Base-by-base conservation (phyloP, 2,329 filamentous ascomycete species). In the Cylindrodendrum hubeiense region DNA sequence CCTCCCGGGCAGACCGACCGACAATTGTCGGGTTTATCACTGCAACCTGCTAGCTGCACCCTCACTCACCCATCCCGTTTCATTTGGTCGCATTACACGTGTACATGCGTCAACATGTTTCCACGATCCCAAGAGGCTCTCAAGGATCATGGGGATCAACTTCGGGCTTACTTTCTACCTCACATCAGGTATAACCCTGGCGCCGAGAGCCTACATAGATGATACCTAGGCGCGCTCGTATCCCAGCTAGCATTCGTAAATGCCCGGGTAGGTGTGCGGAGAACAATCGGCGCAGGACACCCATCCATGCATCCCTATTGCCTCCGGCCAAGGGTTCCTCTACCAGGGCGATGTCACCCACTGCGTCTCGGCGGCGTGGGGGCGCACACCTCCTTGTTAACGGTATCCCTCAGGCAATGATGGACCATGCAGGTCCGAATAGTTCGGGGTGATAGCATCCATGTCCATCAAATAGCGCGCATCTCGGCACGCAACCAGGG, bases 361-460 rank as follows among this genome's bases (percentile, higher is more conserved):
- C 69, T 56, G 55, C 71, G 69, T 73, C 71, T 73, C 61, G 70
- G 69, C 65, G 54, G 57, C 71, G 71, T 73, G 71, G 71, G 71
- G 71, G 71, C 56, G 51, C 62, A 22, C 60, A 47, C 69, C 69
- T 69, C 55, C 46, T 43, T 64, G 61, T 71, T 58, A 12, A 12
- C 28, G 19, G 28, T 33, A 33, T 50, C 62, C 64, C 71, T 68
- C 69, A 73, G 69, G 67, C 65, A 72, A 65, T 66, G 46, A 63
- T 64, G 65, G 63, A 57, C 71, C 67, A 73, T 73, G 71, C 71
- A 73, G 71, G 71, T 73, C 69, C 73, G 69, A 72, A 73, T 60
- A 63, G 60, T 65, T 71, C 60, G 55, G 71, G 52, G 66, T 70
- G 63, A 71, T 61, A 65, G 54, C 52, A 71, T 55, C 67, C 67